Evolutionary conservation across 306 rosid species (phyloP).

Genomic region (Mimosa pudica): DNA sequence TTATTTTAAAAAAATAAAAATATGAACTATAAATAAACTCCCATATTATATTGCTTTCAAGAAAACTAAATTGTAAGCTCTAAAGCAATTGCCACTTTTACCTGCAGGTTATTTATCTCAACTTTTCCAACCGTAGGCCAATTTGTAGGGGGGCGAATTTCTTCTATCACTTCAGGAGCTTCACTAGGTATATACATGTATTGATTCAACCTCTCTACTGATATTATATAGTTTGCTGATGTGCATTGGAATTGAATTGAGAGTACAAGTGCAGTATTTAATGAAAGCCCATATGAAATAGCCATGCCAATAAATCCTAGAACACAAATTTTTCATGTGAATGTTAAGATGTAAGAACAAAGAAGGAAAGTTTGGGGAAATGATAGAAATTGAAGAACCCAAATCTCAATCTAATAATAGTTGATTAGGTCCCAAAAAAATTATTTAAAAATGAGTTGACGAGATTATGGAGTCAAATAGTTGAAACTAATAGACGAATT

Average conservation of each 20-base stretch:
- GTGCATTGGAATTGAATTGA: conserved; percentile 79
- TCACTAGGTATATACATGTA: conserved; percentile 81
- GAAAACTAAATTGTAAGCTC: background rate
- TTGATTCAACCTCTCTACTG: conserved; percentile 85
- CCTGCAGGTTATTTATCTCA: conserved; percentile 72
- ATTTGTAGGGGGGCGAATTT: conserved; percentile 57
- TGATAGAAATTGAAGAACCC: background rate
- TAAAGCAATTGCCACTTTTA: conserved; percentile 20
- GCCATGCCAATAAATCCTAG: conserved; percentile 92
- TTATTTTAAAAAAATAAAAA: conserved; percentile 26
- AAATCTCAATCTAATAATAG: background rate
- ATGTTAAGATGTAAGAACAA: background rate
- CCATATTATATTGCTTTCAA: background rate
- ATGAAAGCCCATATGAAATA: conserved; percentile 88
- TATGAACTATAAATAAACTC: conserved; percentile 1
- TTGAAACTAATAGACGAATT: background rate
- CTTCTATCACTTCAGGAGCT: conserved; percentile 74
- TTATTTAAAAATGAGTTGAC: background rate
- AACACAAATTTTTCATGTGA: conserved; percentile 14
- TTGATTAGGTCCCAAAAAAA: background rate
- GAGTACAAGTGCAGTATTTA: conserved; percentile 58
- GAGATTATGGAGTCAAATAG: background rate
- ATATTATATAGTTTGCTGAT: conserved; percentile 69
- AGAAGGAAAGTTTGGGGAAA: background rate
- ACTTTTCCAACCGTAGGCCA: conserved; percentile 84